Conservation (phyloP, 148 eudicot species). For the Silene latifolia region DNA sequence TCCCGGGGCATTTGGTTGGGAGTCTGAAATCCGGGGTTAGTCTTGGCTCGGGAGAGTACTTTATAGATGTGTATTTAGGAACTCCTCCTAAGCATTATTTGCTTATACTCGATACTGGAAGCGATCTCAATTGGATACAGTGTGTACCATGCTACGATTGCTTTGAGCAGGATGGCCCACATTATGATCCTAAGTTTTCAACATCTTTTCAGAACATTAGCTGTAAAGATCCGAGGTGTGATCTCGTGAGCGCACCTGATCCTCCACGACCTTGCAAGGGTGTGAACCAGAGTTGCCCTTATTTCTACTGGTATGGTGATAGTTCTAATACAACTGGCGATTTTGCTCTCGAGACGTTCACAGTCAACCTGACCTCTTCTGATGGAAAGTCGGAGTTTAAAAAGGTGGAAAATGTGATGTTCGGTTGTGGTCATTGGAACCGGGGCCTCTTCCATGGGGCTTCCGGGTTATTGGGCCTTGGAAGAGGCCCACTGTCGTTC, state of each 20-base stretch:
- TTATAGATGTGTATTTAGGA: slow-evolving; percentile 87
- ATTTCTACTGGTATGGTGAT: slow-evolving; percentile 96
- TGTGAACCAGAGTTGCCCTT: slow-evolving; percentile 58
- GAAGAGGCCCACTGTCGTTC: slow-evolving; percentile 88
- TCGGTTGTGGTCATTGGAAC: slow-evolving; percentile 98
- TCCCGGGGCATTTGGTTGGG: slow-evolving; percentile 58
- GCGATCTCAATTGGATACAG: slow-evolving; percentile 97
- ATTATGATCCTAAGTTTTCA: slow-evolving; percentile 59
- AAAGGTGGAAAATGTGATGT: slow-evolving; percentile 75
- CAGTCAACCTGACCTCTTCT: slow-evolving; percentile 62
- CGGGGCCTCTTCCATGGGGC: slow-evolving; percentile 95
- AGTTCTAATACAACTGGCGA: slow-evolving; percentile 97
- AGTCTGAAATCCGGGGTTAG: slow-evolving; percentile 85
- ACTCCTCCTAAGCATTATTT: slow-evolving; percentile 80
- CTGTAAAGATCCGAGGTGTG: slow-evolving; percentile 71
- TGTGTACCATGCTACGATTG: slow-evolving; percentile 83
- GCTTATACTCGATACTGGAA: slow-evolving; percentile 87
- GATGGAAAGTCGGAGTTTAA: slow-evolving; percentile 42
- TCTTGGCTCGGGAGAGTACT: slow-evolving; percentile 95
- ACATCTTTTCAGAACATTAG: slow-evolving; percentile 53
- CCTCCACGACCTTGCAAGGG: slow-evolving; percentile 46
- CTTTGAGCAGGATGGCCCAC: slow-evolving; percentile 75
- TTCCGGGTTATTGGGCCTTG: slow-evolving; percentile 86
- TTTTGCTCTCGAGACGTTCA: slow-evolving; percentile 79
- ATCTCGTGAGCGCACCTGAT: slow-evolving; percentile 68